Evolutionary conservation across 75 land plant species (phyloP).

Genomic region (Cupressus sempervirens): DNA sequence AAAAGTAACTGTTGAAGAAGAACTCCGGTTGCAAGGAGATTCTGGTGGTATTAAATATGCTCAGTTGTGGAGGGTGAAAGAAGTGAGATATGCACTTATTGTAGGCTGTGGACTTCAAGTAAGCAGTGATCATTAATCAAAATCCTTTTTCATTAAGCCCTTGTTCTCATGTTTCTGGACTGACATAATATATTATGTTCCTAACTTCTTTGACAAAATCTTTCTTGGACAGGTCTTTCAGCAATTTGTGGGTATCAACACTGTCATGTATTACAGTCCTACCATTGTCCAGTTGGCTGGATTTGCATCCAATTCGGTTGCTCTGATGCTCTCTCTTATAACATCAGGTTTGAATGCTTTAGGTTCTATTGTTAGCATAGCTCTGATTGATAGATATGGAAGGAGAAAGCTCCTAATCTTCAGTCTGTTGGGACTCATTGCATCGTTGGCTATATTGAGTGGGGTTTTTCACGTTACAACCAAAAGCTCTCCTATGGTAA

Average conservation of each 20-base stretch:
- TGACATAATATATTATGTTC: not conserved
- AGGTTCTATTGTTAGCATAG: constrained; percentile 81
- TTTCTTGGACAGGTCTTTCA: constrained; percentile 22
- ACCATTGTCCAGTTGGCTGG: constrained; percentile 91
- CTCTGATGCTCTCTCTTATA: constrained; percentile 67
- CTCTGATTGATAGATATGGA: constrained; percentile 67
- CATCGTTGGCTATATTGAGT: constrained; percentile 40
- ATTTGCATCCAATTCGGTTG: constrained; percentile 81
- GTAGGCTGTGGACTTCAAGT: constrained; percentile 98
- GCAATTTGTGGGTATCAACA: constrained; percentile 92
- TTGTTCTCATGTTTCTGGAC: not conserved
- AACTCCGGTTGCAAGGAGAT: constrained; percentile 30
- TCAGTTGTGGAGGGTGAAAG: constrained; percentile 68
- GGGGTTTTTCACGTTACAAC: constrained; percentile 48
- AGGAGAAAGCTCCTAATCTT: constrained; percentile 63
- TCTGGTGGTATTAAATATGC: constrained; percentile 19
- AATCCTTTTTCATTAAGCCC: not conserved
- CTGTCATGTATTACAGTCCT: constrained; percentile 98
- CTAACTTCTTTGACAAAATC: not conserved
- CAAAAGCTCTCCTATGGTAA: constrained; percentile 38
- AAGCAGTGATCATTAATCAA: constrained; percentile 9
- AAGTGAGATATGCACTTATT: constrained; percentile 76
- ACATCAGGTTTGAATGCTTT: constrained; percentile 85
- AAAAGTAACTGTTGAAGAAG: constrained; percentile 37
- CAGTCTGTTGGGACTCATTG: constrained; percentile 61